A percentile compares a stretch with the other conserved stretches of the same genome.
Conservation (phyloP, 768 basidiomycete species). For the Mycena haematopus region DNA sequence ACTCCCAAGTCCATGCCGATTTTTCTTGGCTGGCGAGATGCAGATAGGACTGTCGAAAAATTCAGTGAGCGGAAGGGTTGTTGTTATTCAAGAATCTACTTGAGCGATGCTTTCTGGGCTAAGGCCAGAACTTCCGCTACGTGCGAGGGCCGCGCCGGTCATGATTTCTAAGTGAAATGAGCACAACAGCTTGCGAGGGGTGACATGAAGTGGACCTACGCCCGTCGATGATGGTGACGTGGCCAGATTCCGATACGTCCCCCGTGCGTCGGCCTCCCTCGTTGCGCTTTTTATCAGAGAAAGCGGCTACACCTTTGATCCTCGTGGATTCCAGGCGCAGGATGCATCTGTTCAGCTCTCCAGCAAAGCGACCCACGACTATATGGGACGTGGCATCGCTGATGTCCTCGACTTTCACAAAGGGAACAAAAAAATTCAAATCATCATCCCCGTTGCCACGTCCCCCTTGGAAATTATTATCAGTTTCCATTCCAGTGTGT, state of each 20-base stretch:
- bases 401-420: slow-evolving; percentile 43
- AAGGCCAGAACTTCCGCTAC: slow-evolving; percentile 41
- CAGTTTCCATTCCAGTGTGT: slow-evolving; percentile 55
- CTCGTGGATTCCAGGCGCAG: slow-evolving; percentile 12
- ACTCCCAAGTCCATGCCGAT: slow-evolving; percentile 81
- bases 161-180: background rate
- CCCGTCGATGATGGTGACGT: too few species aligned
- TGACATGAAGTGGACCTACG: slow-evolving; percentile 42
- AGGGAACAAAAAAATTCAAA: slow-evolving; percentile 42
- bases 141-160: background rate
- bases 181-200: background rate
- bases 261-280: slow-evolving; percentile 34
- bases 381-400: slow-evolving; percentile 35
- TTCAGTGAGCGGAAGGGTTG: slow-evolving; percentile 1
- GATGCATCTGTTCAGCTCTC: slow-evolving; percentile 7
- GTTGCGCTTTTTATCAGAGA: slow-evolving; percentile 24
- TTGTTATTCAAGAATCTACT: slow-evolving; percentile 43
- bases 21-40: slow-evolving; percentile 72
- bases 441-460: slow-evolving; percentile 41
- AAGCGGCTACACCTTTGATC: slow-evolving; percentile 33
- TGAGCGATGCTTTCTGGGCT: slow-evolving; percentile 73
- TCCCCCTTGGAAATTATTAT: slow-evolving; percentile 46
- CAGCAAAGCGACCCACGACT: slow-evolving; percentile 15
- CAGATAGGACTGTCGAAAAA: slow-evolving; percentile 58
- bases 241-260: slow-evolving; percentile 55